Base-by-base conservation (phyloP, 306 rosid species). In the Inga leiocalycina region DNA sequence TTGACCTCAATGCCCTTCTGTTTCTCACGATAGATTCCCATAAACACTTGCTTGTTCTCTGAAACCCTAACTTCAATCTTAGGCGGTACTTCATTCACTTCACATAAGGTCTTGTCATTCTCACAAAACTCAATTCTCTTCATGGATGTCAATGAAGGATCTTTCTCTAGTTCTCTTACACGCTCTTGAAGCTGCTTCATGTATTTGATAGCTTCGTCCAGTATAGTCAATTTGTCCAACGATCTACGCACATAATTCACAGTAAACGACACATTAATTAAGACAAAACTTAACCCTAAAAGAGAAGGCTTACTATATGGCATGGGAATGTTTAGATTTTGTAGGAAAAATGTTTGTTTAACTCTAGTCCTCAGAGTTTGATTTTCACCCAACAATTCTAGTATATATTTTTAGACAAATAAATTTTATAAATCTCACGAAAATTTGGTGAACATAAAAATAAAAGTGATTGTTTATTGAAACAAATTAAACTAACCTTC, bases 401-500 rank as follows among this genome's bases (percentile, higher is more conserved):
- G 6, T 37, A 37, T 0, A 35, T 48, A 3, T 48, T 48, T 44
- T 13, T 15, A 15, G 56, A 51, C 56, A 51, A 51, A 51, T 51
- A 51, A 3, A 51, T 14, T 51, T 15, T 51, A 51, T 4, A 14
- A 51, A 14, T 4, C 56, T 15, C 16, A 10, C 16, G 13, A 2
- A 46, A 46, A 46, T 51, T 15, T n/a, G 15, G 56, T 3, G 15
- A 5, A 51, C 4, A 7, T 4, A 15, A 51, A 51, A 37, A 14
- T 15, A 3, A 51, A 51, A 51, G 56, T 49, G 14, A 51, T 14
- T 15, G 6, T 51, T 12, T 37, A 37, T 37, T 37, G 39, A 37
- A 37, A 37, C 39, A 37, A 27, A 37, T 37, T 9, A 37, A 37
- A n/a, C 37, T 24, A 17, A 86, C 89, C 88, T 85, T 85, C 81